These are phyloP conservation scores for Spiromastix sp. DNA, from an alignment of 2,329 filamentous ascomycete genomes.

Conservation along the genomic window DNA sequence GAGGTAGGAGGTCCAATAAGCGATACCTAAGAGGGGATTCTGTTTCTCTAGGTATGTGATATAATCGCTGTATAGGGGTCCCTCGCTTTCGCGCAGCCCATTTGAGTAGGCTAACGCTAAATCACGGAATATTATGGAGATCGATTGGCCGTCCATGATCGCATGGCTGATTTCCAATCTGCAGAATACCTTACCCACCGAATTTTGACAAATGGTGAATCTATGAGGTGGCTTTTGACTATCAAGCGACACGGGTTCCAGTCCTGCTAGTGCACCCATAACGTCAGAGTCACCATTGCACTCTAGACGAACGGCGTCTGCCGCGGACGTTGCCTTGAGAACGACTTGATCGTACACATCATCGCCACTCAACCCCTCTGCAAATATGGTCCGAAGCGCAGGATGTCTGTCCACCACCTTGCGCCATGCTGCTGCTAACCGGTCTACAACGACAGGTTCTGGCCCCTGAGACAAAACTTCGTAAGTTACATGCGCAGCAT, in stretches of 20 bases:
- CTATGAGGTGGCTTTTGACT: constrained; percentile 23
- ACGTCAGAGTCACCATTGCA: neutral
- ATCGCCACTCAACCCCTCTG: constrained; percentile 16
- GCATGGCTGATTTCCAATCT: constrained; percentile 36
- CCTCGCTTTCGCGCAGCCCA: constrained; percentile 18
- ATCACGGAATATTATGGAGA: constrained; percentile 30
- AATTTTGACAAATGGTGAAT: constrained; percentile 25
- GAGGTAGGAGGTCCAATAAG: constrained; percentile 32
- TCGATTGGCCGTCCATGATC: constrained; percentile 35
- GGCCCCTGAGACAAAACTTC: constrained; percentile 1
- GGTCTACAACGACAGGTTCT: neutral
- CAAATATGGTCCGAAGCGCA: constrained; percentile 13
- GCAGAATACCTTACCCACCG: constrained; percentile 18
- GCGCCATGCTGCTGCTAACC: constrained; percentile 5
- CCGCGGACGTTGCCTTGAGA: constrained; percentile 2
- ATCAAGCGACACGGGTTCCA: neutral
- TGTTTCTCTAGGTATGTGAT: constrained; percentile 20
- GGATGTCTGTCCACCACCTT: constrained; percentile 7
- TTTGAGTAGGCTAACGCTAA: constrained; percentile 27
- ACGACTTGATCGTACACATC: constrained; percentile 8
- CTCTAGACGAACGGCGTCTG: neutral
- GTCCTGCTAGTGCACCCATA: too few relatives aligned
- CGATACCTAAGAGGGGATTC: constrained; percentile 20
- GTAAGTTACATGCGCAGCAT: constrained; percentile 6
- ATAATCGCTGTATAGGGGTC: constrained; percentile 29